These are phyloP conservation scores for Puccinia triticina DNA, from an alignment of 1,284 basidiomycete genomes.

Conservation along the genomic window DNA sequence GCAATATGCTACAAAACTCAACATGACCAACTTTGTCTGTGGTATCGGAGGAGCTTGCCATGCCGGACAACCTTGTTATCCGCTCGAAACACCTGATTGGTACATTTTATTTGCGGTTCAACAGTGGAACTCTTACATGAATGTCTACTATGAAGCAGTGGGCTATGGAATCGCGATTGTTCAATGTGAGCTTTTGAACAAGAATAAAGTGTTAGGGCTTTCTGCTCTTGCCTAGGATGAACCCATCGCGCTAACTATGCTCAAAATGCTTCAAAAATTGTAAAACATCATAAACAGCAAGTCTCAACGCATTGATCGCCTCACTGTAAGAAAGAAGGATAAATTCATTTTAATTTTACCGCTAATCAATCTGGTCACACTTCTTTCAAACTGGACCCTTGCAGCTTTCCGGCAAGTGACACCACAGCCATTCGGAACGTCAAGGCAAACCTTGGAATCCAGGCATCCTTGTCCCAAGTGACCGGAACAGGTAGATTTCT, in stretches of 20 bases:
- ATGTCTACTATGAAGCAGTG: conserved; percentile 33
- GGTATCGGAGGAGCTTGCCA: conserved; percentile 37
- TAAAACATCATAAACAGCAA: conserved; percentile 7
- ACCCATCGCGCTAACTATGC: background rate
- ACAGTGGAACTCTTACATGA: conserved; percentile 43
- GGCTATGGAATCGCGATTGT: conserved; percentile 46
- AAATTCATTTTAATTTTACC: background rate
- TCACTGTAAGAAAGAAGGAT: conserved; percentile 27
- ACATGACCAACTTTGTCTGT: conserved; percentile 44
- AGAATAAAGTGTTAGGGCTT: background rate
- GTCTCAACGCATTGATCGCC: conserved; percentile 36
- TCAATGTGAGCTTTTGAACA: conserved; percentile 38
- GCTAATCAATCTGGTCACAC: background rate
- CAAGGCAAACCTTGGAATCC: conserved; percentile 38
- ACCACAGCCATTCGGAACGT: conserved; percentile 20
- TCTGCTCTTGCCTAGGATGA: background rate
- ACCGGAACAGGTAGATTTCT: conserved; percentile 34
- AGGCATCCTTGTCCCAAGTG: conserved; percentile 36
- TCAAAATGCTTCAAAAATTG: background rate
- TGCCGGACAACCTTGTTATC: conserved; percentile 41
- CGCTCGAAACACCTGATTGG: conserved; percentile 20
- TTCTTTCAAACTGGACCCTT: background rate
- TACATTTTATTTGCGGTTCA: conserved; percentile 42
- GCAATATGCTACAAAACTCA: conserved; percentile 36
- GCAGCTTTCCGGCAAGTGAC: conserved; percentile 34